Percentiles rank a stretch among this genome's conserved stretches.
Evolutionary conservation across 2,329 filamentous ascomycete genomes (phyloP).

Genomic region (Ciborinia camelliae): DNA sequence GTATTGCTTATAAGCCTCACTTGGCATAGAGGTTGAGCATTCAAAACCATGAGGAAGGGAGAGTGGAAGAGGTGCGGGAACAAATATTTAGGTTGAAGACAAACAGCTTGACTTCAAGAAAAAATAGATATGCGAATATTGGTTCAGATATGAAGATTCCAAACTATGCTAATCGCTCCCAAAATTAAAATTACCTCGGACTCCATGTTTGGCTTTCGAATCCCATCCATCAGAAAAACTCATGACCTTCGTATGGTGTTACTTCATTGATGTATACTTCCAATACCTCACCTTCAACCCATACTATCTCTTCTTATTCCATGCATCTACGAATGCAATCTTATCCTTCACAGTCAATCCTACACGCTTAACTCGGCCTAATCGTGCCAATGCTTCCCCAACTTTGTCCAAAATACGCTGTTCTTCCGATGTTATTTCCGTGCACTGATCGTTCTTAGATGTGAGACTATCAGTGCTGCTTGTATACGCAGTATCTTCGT

Average conservation of each 20-base stretch:
- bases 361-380: conserved; percentile 86
- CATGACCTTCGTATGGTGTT: background rate
- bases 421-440: conserved; percentile 50
- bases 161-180: conserved; percentile 8
- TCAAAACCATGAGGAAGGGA: background rate
- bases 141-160: background rate
- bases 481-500: conserved; percentile 33
- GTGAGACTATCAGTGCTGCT: conserved; percentile 36
- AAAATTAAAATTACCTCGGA: background rate
- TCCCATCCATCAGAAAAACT: background rate
- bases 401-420: conserved; percentile 71
- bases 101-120: background rate
- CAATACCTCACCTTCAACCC: background rate
- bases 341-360: conserved; percentile 83
- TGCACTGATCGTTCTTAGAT: conserved; percentile 31
- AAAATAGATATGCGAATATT: background rate
- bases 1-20: background rate
- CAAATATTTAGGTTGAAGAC: too few relatives aligned
- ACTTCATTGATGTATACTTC: background rate
- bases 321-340: conserved; percentile 72
- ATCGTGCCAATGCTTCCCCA: conserved; percentile 78
- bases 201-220: background rate
- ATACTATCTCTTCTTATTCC: conserved; percentile 45
- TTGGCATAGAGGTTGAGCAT: background rate
- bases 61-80: background rate